phyloP scores from a whole-genome alignment of 495 filamentous ascomycete species.

The Hypoxylon crocopeplum region DNA sequence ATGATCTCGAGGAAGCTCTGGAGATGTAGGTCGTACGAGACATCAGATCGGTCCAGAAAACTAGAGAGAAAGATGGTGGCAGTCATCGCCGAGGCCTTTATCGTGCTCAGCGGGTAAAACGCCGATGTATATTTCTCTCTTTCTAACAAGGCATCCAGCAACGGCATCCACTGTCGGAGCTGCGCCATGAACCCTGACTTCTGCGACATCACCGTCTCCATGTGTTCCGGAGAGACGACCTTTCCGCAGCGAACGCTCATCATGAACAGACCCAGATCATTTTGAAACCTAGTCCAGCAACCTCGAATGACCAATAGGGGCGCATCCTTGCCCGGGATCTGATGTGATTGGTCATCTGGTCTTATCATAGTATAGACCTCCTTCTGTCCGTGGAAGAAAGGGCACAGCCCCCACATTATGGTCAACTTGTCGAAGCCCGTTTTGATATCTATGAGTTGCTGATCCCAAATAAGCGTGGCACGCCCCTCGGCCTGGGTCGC shows the following conservation, averaged over 20 bases:
- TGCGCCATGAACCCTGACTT: slow-evolving; percentile 16
- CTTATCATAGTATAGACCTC: background rate
- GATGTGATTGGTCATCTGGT: background rate
- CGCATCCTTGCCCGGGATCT: slow-evolving; percentile 13
- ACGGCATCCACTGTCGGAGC: slow-evolving; percentile 22
- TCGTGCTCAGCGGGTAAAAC: slow-evolving; percentile 18
- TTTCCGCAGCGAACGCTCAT: slow-evolving; percentile 24
- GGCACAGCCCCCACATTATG: slow-evolving; percentile 31
- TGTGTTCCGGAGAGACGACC: slow-evolving; percentile 1
- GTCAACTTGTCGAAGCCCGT: slow-evolving; percentile 28
- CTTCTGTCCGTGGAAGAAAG: slow-evolving; percentile 30
- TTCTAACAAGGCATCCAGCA: slow-evolving; percentile 15
- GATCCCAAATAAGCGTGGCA: slow-evolving; percentile 4
- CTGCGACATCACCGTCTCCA: slow-evolving; percentile 8
- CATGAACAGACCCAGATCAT: slow-evolving; percentile 31
- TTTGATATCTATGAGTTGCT: slow-evolving; percentile 16
- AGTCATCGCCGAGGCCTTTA: slow-evolving; percentile 20
- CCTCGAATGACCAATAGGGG: slow-evolving; percentile 5
- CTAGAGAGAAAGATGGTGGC: slow-evolving; percentile 29
- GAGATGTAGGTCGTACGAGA: slow-evolving; percentile 29
- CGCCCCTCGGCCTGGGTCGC: slow-evolving; percentile 6
- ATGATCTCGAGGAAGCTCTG: slow-evolving; percentile 26
- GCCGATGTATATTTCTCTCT: slow-evolving; percentile 11
- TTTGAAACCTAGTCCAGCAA: slow-evolving; percentile 29
- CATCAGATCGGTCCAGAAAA: slow-evolving; percentile 28